Conservation (phyloP, 495 filamentous ascomycete species). For the Amphirosellinia nigrospora region DNA sequence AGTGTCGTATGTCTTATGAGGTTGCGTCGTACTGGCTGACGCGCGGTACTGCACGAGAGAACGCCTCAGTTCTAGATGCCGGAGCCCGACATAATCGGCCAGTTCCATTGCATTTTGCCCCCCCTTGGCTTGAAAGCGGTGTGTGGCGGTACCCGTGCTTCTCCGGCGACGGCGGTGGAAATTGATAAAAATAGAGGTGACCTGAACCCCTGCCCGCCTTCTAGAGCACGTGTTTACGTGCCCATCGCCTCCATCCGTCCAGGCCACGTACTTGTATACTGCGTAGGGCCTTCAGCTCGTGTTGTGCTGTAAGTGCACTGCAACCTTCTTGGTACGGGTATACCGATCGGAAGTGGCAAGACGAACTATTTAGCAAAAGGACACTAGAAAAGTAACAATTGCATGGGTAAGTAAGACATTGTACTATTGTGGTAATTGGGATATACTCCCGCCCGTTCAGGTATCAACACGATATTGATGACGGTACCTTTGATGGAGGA, state of each 20-base stretch:
- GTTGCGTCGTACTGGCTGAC: conserved; percentile 11
- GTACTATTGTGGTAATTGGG: neutral
- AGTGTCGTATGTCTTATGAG: too few species aligned
- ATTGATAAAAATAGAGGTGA: conserved; percentile 21
- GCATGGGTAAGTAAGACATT: too few species aligned
- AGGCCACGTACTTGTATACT: too few species aligned
- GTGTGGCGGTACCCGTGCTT: neutral
- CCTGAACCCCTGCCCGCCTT: neutral
- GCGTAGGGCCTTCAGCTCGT: too few species aligned
- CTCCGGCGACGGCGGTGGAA: conserved; percentile 8
- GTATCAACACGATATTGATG: neutral
- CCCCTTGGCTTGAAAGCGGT: conserved; percentile 1
- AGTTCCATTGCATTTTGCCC: neutral
- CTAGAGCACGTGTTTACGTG: conserved; percentile 17
- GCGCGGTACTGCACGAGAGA: conserved; percentile 1
- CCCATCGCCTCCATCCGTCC: neutral
- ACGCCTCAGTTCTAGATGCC: conserved; percentile 15
- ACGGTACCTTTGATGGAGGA: too few species aligned
- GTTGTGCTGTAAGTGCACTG: conserved; percentile 1
- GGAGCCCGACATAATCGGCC: neutral
- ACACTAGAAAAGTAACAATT: too few species aligned
- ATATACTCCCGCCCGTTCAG: too few species aligned
- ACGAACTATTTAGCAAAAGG: too few species aligned
- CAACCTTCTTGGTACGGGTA: neutral
- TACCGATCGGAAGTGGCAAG: neutral